Evolutionary conservation across 176 grass and related monocot genomes (phyloP).

Genomic region (Luzula sylvatica): DNA sequence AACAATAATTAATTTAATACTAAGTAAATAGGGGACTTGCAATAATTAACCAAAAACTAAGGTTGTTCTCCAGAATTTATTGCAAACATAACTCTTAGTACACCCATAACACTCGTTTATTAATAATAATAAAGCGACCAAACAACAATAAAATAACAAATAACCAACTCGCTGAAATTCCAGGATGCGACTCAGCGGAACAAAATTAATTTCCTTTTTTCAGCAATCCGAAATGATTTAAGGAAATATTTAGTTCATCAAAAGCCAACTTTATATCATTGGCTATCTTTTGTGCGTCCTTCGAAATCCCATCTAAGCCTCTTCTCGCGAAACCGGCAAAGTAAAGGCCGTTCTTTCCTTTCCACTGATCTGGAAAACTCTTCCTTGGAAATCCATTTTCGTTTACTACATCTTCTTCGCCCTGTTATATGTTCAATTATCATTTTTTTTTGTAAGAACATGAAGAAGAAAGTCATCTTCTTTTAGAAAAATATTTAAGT

Average conservation of each 20-base stretch:
- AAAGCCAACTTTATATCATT: slow-evolving; percentile 33
- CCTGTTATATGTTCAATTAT: slow-evolving; percentile 19
- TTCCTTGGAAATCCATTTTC: slow-evolving; percentile 38
- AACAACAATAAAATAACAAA: no score
- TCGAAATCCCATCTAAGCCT: slow-evolving; percentile 36
- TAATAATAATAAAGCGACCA: no score
- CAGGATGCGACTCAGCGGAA: background rate
- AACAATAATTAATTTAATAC: no score
- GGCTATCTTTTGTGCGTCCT: slow-evolving; percentile 35
- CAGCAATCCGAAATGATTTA: no score
- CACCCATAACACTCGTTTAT: no score
- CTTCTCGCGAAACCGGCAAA: slow-evolving; percentile 36
- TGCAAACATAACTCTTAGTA: no score
- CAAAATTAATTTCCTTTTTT: background rate
- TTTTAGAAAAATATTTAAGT: background rate
- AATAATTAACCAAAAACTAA: no score
- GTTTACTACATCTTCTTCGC: slow-evolving; percentile 22
- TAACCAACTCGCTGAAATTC: no score
- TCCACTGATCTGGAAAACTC: slow-evolving; percentile 46
- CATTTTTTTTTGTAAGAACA: background rate
- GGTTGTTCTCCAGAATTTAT: no score
- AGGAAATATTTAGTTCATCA: background rate
- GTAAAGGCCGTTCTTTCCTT: slow-evolving; percentile 49
- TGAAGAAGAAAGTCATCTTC: background rate
- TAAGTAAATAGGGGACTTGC: no score